phyloP scores from a whole-genome alignment of 805 yeast genomes.

The Ogataea ramenticola region DNA sequence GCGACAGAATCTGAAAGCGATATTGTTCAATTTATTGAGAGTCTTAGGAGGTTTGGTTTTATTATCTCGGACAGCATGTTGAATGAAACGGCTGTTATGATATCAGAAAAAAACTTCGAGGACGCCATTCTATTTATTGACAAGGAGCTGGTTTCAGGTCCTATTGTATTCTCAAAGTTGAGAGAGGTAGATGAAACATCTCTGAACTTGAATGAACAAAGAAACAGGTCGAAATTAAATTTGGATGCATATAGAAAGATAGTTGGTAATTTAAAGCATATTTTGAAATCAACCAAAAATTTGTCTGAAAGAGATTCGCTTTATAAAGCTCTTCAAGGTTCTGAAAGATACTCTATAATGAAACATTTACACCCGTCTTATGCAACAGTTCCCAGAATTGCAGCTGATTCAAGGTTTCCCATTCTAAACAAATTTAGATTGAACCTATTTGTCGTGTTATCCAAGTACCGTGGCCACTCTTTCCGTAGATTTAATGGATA shows the following conservation, averaged over 20 bases:
- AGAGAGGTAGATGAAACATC: too few relatives aligned
- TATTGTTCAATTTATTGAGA: too few relatives aligned
- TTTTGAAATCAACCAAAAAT: background rate
- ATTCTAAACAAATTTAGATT: too few relatives aligned
- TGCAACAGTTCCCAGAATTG: background rate
- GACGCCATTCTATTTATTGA: constrained; percentile 22
- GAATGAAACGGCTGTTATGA: constrained; percentile 20
- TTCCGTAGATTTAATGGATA: too few relatives aligned
- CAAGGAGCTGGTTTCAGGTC: constrained; percentile 18
- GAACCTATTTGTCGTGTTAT: too few relatives aligned
- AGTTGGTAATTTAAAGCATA: background rate
- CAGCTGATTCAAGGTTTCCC: too few relatives aligned
- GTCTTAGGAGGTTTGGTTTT: constrained; percentile 12
- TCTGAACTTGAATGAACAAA: too few relatives aligned
- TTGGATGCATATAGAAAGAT: background rate
- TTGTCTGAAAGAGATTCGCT: background rate
- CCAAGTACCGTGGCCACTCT: too few relatives aligned
- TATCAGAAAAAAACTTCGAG: constrained; percentile 13
- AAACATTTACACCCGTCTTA: background rate
- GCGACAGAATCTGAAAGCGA: constrained; percentile 9
- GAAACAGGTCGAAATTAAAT: background rate
- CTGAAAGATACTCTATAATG: background rate
- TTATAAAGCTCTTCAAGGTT: background rate
- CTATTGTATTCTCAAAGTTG: background rate
- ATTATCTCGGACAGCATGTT: constrained; percentile 18